Percentiles rank a stretch among this genome's conserved stretches.
Evolutionary conservation across 2,329 filamentous ascomycete genomes (phyloP).

Genomic region (Chlorencoelia australis): DNA sequence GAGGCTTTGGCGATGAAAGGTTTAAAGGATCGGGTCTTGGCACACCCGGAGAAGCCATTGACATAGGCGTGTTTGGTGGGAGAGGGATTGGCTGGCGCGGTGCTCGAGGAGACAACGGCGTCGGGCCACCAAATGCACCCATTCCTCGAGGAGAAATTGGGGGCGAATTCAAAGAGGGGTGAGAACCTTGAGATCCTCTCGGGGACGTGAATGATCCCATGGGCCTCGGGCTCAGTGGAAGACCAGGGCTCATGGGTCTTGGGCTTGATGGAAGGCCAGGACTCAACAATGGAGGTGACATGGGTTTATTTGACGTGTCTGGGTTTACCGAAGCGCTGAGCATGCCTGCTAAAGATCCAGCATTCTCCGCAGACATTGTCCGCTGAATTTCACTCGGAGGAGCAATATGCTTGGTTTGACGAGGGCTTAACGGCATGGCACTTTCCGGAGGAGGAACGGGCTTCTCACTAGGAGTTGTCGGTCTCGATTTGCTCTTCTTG

Average conservation of each 20-base stretch:
- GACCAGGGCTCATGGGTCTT: slow-evolving; percentile 46
- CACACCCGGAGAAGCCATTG: slow-evolving; percentile 41
- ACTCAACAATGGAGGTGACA: slow-evolving; percentile 41
- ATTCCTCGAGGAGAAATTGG: slow-evolving; percentile 55
- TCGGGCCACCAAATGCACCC: slow-evolving; percentile 33
- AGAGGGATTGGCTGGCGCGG: slow-evolving; percentile 65
- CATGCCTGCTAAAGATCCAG: slow-evolving; percentile 44
- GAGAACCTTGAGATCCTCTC: slow-evolving; percentile 36
- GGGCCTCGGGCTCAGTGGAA: slow-evolving; percentile 51
- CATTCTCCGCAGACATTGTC: slow-evolving; percentile 25
- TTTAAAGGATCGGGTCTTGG: slow-evolving; percentile 25
- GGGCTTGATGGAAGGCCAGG: slow-evolving; percentile 51
- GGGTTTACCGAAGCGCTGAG: slow-evolving; percentile 29
- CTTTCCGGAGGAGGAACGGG: slow-evolving; percentile 18
- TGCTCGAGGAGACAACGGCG: slow-evolving; percentile 61
- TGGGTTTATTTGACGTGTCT: slow-evolving; percentile 3
- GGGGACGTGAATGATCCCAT: slow-evolving; percentile 46
- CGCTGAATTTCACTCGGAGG: slow-evolving; percentile 25
- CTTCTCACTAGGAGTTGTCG: slow-evolving; percentile 33
- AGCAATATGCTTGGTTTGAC: slow-evolving; percentile 24
- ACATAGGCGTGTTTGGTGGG: slow-evolving; percentile 57
- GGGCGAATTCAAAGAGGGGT: slow-evolving; percentile 46
- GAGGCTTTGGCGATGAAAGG: slow-evolving; percentile 33
- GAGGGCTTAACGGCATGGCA: slow-evolving; percentile 32
- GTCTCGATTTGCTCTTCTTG: slow-evolving; percentile 49